phyloP scores from a whole-genome alignment of 1,139 yeast species.

The Lodderomyces theae region DNA sequence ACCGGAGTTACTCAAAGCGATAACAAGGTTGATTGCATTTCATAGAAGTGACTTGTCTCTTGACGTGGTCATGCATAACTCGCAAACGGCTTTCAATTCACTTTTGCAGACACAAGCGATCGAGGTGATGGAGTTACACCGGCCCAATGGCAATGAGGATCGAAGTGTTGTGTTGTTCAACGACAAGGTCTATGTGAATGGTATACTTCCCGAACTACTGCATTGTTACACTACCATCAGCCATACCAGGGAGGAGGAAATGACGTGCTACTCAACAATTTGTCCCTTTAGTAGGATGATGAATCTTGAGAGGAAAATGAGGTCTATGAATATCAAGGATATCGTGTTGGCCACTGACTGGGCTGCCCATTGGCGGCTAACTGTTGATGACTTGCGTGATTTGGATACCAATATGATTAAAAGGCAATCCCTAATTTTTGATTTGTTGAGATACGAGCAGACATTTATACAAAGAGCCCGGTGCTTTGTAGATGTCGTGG shows the following conservation, averaged over 20 bases:
- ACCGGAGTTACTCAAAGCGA: constrained; percentile 49
- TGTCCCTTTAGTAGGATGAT: constrained; percentile 38
- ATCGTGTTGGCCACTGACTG: constrained; percentile 54
- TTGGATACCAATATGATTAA: constrained; percentile 57
- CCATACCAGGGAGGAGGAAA: constrained; percentile 21
- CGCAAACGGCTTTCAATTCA: constrained; percentile 50
- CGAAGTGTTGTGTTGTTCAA: constrained; percentile 22
- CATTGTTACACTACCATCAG: constrained; percentile 31
- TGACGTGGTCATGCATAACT: constrained; percentile 55
- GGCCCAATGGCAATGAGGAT: constrained; percentile 11
- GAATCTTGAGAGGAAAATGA: constrained; percentile 35
- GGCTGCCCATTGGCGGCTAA: constrained; percentile 73
- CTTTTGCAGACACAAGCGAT: constrained; percentile 49
- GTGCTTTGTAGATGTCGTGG: constrained; percentile 55
- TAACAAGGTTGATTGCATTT: constrained; percentile 51
- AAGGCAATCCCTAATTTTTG: constrained; percentile 76
- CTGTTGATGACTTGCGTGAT: constrained; percentile 53
- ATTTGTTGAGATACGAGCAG: constrained; percentile 71
- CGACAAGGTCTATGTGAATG: constrained; percentile 25
- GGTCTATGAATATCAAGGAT: constrained; percentile 35
- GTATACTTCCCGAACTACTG: constrained; percentile 39
- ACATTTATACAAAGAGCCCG: constrained; percentile 68
- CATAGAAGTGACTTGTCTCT: constrained; percentile 51
- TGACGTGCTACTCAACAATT: constrained; percentile 38
- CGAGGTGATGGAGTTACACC: constrained; percentile 12